A percentile compares a stretch with the other conserved stretches of the same genome.
phyloP scores from a whole-genome alignment of 768 basidiomycete species.

The Phaeotremella fagi region DNA sequence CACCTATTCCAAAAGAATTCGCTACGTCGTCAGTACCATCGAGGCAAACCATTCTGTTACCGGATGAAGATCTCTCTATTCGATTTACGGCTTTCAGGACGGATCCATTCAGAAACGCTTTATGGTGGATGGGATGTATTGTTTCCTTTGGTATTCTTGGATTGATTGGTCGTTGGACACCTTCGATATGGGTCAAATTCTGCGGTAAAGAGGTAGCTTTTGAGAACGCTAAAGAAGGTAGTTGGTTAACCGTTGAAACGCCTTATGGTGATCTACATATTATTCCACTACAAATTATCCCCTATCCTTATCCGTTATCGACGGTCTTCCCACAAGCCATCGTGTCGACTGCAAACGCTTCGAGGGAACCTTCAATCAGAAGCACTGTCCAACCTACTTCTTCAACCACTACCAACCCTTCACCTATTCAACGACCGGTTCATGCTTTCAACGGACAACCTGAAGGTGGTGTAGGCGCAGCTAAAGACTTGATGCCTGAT shows the following conservation, averaged over 20 bases:
- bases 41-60: conserved; percentile 74
- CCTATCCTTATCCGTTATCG: conserved; percentile 71
- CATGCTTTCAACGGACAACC: conserved; percentile 23
- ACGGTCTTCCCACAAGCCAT: conserved; percentile 64
- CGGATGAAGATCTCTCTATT: conserved; percentile 83
- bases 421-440: conserved; percentile 4
- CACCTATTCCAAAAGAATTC: conserved; percentile 31
- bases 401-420: conserved; percentile 3
- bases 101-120: conserved; percentile 57
- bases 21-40: conserved; percentile 35
- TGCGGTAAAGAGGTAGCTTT: conserved; percentile 80
- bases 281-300: conserved; percentile 62
- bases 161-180: conserved; percentile 89
- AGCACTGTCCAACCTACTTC: background rate
- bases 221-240: conserved; percentile 61
- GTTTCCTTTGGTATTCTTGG: conserved; percentile 67
- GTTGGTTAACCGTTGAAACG: conserved; percentile 75
- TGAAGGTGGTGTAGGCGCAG: conserved; percentile 37
- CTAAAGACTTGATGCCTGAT: conserved; percentile 47
- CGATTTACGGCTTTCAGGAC: conserved; percentile 82
- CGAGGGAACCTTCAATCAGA: conserved; percentile 22
- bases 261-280: conserved; percentile 75
- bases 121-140: conserved; percentile 70
- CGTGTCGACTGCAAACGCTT: conserved; percentile 4
- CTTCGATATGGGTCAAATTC: conserved; percentile 82